Evolutionary conservation across 2,329 filamentous ascomycete species (phyloP).

Genomic region (Curvularia spicifera): DNA sequence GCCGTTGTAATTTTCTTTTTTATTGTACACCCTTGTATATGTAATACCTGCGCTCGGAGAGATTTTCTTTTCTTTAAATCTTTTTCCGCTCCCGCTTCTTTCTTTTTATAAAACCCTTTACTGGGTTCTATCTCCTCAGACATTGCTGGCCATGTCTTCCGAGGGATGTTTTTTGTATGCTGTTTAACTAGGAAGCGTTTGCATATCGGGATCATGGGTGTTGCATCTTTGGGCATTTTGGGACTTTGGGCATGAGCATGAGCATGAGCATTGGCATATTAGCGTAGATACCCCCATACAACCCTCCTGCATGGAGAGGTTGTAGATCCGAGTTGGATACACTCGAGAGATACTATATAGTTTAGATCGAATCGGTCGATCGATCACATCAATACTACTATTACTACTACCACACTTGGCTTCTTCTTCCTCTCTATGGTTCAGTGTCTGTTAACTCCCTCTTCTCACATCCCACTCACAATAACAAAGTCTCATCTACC

Average conservation of each 20-base stretch:
- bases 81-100: neutral
- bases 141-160: neutral
- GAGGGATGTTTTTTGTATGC: too few relatives aligned
- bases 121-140: neutral
- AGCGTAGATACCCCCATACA: constrained; percentile 1
- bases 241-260: neutral
- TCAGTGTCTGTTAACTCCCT: too few relatives aligned
- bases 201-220: neutral
- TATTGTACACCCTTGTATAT: neutral
- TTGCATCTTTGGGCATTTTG: too few relatives aligned
- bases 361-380: neutral
- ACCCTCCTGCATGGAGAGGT: neutral
- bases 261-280: constrained; percentile 2
- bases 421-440: neutral
- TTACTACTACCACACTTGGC: neutral
- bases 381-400: neutral
- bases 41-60: neutral
- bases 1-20: constrained; percentile 11
- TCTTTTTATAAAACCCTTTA: neutral
- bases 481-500: neutral
- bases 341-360: neutral
- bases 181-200: neutral
- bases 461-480: too few relatives aligned
- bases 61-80: neutral
- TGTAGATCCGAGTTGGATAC: neutral